These are phyloP conservation scores for Aquilaria sinensis DNA, from an alignment of 345 rosid species.

Conservation along the genomic window DNA sequence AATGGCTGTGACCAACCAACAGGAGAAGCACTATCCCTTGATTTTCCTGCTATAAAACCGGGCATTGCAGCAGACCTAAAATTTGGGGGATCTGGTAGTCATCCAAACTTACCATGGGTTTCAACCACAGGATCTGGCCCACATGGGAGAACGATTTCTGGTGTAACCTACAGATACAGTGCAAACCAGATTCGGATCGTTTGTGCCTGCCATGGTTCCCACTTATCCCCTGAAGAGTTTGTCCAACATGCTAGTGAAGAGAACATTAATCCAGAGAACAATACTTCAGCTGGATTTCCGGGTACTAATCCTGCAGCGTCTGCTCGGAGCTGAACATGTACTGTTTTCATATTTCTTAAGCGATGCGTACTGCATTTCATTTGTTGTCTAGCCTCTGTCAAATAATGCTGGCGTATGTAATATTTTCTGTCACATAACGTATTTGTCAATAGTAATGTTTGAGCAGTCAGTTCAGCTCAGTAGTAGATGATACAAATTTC, in stretches of 20 bases:
- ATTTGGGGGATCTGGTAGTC: conserved; percentile 81
- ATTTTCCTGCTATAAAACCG: conserved; percentile 70
- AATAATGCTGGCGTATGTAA: too few species aligned
- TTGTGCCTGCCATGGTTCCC: conserved; percentile 81
- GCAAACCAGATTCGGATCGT: conserved; percentile 68
- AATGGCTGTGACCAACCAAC: conserved; percentile 37
- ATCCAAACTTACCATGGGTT: conserved; percentile 86
- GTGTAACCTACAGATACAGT: conserved; percentile 68
- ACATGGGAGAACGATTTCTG: conserved; percentile 72
- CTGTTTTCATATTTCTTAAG: not conserved
- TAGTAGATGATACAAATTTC: too few species aligned
- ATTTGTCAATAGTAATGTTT: too few species aligned
- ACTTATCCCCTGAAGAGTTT: conserved; percentile 87
- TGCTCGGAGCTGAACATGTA: conserved; percentile 48
- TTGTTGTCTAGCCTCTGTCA: too few species aligned
- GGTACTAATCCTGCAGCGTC: conserved; percentile 58
- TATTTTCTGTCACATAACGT: too few species aligned
- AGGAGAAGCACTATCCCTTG: conserved; percentile 42
- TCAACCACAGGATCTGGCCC: conserved; percentile 77
- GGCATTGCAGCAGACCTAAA: conserved; percentile 73
- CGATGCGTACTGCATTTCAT: not conserved
- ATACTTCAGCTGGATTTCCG: conserved; percentile 32
- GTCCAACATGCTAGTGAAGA: conserved; percentile 76
- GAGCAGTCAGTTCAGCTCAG: not conserved
- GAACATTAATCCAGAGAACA: conserved; percentile 36